These are phyloP conservation scores for Dryas alaskensis DNA, from an alignment of 306 rosid genomes.

Conservation along the genomic window DNA sequence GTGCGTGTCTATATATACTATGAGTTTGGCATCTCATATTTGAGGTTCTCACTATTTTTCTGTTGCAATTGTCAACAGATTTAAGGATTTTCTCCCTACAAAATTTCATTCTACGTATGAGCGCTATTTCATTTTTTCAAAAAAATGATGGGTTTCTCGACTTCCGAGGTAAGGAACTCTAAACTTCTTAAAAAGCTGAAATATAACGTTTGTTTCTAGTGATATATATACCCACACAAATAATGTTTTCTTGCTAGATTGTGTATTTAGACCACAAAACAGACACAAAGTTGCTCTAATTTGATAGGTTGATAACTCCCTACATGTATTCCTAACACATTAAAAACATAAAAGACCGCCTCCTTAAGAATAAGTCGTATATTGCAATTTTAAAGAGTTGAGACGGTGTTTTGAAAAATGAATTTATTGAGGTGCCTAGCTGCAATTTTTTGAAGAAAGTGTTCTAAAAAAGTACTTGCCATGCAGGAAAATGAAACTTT, in stretches of 20 bases:
- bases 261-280: too few relatives aligned
- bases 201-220: neutral
- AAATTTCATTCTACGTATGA: conserved; percentile 80
- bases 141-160: conserved; percentile 1
- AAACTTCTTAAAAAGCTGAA: neutral
- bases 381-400: neutral
- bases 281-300: neutral
- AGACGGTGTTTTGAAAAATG: neutral
- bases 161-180: neutral
- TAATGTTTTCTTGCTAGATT: too few relatives aligned
- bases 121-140: conserved; percentile 37
- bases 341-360: neutral
- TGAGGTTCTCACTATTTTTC: conserved; percentile 19
- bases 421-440: neutral
- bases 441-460: neutral
- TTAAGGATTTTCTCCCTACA: conserved; percentile 80
- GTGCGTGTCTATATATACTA: neutral
- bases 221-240: neutral
- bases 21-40: conserved; percentile 12
- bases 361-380: too few relatives aligned
- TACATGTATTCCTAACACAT: neutral
- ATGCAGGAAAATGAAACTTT: neutral
- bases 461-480: neutral
- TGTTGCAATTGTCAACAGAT: conserved; percentile 50
- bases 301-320: neutral